Conservation (phyloP, 2,329 filamentous ascomycete species). For the Penicillium thymicola region DNA sequence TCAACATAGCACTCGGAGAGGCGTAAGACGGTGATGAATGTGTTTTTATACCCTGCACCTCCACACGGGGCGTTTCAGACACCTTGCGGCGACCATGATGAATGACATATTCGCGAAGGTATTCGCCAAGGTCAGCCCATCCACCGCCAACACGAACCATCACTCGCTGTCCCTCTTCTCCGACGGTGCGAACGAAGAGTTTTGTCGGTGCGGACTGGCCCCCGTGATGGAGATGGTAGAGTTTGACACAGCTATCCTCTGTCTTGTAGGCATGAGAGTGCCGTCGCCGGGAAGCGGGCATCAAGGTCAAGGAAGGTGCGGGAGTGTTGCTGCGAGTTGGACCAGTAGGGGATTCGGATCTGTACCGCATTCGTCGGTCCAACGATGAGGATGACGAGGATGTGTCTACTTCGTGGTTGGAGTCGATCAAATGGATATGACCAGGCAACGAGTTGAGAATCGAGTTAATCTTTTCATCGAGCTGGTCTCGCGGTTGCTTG, state of each 20-base stretch:
- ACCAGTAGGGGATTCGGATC: slow-evolving; percentile 33
- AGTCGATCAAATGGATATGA: slow-evolving; percentile 68
- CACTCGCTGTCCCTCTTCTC: slow-evolving; percentile 83
- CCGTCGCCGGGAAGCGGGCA: slow-evolving; percentile 51
- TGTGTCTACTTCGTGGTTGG: slow-evolving; percentile 37
- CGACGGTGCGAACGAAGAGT: slow-evolving; percentile 87
- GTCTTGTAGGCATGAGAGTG: slow-evolving; percentile 33
- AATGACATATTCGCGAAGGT: slow-evolving; percentile 85
- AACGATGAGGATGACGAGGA: slow-evolving; percentile 34
- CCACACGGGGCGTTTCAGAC: slow-evolving; percentile 52
- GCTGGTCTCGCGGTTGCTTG: slow-evolving; percentile 58
- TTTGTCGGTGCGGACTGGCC: slow-evolving; percentile 87
- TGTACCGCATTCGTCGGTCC: slow-evolving; percentile 31
- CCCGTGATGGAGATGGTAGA: slow-evolving; percentile 85
- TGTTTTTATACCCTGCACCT: slow-evolving; percentile 51
- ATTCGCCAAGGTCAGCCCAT: slow-evolving; percentile 97
- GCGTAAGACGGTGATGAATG: slow-evolving; percentile 30
- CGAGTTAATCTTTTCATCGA: slow-evolving; percentile 76
- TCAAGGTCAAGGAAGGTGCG: slow-evolving; percentile 67
- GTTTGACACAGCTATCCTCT: slow-evolving; percentile 72
- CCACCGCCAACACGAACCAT: slow-evolving; percentile 98
- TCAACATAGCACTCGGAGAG: slow-evolving; percentile 25
- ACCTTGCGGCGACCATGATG: slow-evolving; percentile 77
- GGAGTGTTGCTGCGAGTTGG: slow-evolving; percentile 52
- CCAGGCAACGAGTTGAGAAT: slow-evolving; percentile 75